Evolutionary conservation across 75 land plant genomes (phyloP).

Genomic region (Selaginella tamariscina): DNA sequence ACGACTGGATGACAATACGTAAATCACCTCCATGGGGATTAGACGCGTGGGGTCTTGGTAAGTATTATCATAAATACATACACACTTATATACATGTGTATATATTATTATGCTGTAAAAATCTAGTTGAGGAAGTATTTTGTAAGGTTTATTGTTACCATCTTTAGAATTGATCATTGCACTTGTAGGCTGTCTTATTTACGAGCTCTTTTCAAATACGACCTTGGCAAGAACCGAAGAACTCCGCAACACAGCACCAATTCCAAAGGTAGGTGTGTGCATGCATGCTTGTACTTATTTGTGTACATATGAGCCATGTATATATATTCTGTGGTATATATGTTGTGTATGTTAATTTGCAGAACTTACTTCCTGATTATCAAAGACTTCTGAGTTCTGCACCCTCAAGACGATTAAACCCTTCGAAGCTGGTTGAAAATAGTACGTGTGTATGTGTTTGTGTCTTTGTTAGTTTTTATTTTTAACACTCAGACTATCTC

Average conservation of each 20-base stretch:
- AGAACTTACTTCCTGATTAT: constrained; percentile 98
- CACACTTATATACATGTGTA: too few species aligned
- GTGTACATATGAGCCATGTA: neutral
- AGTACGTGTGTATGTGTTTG: constrained; percentile 25
- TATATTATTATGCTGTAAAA: too few species aligned
- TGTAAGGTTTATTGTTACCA: too few species aligned
- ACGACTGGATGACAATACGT: constrained; percentile 80
- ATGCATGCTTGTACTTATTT: too few species aligned
- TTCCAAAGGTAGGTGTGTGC: constrained; percentile 88
- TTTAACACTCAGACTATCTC: neutral
- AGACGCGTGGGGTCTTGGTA: constrained; percentile 99
- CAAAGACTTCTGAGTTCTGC: constrained; percentile 83
- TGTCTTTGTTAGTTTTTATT: neutral
- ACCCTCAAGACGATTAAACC: constrained; percentile 77
- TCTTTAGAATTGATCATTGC: neutral
- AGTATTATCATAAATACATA: constrained; percentile 12
- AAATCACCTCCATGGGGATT: constrained; percentile 94
- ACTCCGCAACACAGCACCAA: constrained; percentile 58
- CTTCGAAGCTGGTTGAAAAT: constrained; percentile 86
- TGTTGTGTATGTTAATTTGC: constrained; percentile 8
- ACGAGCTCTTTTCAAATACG: constrained; percentile 70
- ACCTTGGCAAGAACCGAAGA: constrained; percentile 84
- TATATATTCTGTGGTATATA: too few species aligned
- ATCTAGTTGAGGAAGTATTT: too few species aligned
- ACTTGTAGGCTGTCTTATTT: constrained; percentile 77